Evolutionary conservation across 2,329 filamentous ascomycete genomes (phyloP).

Genomic region (Aspergillus felis): DNA sequence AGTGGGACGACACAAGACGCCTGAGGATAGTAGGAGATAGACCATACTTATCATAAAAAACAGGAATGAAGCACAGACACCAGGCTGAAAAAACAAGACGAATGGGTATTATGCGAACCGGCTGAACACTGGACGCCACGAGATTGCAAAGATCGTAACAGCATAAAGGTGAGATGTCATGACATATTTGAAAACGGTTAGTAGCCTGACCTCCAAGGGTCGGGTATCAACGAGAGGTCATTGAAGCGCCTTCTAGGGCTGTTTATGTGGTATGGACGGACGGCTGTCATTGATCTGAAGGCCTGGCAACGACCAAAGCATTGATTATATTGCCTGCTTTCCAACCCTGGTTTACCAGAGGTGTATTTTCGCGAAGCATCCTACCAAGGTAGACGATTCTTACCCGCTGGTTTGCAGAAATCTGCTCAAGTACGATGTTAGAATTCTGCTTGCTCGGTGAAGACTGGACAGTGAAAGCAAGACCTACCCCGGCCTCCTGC

Average conservation of each 20-base stretch:
- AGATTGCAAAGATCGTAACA: background rate
- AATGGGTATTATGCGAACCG: slow-evolving; percentile 26
- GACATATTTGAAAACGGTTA: background rate
- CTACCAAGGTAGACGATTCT: slow-evolving; percentile 78
- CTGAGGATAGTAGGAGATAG: background rate
- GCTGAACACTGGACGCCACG: slow-evolving; percentile 7
- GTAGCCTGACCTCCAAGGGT: background rate
- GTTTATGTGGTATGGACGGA: background rate
- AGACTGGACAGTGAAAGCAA: background rate
- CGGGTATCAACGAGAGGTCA: background rate
- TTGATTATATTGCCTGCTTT: slow-evolving; percentile 71
- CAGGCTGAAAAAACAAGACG: slow-evolving; percentile 1
- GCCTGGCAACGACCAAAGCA: slow-evolving; percentile 58
- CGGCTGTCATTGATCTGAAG: slow-evolving; percentile 9
- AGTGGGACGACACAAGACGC: background rate
- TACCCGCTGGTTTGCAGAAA: slow-evolving; percentile 57
- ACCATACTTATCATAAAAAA: background rate
- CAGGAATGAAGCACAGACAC: background rate
- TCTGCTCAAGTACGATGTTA: slow-evolving; percentile 38
- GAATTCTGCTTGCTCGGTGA: background rate
- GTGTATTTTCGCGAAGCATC: slow-evolving; percentile 65
- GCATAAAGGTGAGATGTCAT: background rate
- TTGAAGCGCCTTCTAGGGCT: background rate
- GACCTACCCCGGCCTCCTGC: slow-evolving; percentile 60
- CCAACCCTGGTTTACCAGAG: slow-evolving; percentile 70